These are phyloP conservation scores for Mucor indicus DNA, from an alignment of 371 early-diverging fungal genomes.

Conservation along the genomic window DNA sequence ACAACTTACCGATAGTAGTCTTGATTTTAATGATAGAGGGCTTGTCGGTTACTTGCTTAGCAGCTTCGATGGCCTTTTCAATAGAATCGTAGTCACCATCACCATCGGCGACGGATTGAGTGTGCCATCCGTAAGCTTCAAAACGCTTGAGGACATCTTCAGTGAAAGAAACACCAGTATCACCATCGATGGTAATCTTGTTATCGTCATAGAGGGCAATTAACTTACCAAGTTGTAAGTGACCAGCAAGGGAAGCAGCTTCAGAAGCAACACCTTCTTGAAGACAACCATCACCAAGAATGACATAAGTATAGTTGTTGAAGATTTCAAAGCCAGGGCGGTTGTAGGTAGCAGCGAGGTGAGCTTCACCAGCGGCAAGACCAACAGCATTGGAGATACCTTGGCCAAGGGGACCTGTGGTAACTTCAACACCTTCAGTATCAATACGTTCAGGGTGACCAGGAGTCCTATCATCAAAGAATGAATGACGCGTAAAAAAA, in stretches of 20 bases:
- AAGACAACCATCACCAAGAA: slow-evolving; percentile 98
- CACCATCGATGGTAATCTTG: slow-evolving; percentile 95
- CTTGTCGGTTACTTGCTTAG: slow-evolving; percentile 82
- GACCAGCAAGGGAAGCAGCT: slow-evolving; percentile 93
- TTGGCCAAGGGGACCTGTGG: slow-evolving; percentile 99
- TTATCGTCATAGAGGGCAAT: slow-evolving; percentile 98
- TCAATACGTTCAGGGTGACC: slow-evolving; percentile 93
- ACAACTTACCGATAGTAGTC: slow-evolving; percentile 82
- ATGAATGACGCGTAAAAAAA: background rate
- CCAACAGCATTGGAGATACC: slow-evolving; percentile 89
- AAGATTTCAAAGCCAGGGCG: slow-evolving; percentile 78
- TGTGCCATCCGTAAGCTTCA: slow-evolving; percentile 95
- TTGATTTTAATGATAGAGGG: slow-evolving; percentile 87
- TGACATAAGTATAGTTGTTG: slow-evolving; percentile 83
- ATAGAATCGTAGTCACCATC: slow-evolving; percentile 77
- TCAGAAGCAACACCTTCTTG: slow-evolving; percentile 99
- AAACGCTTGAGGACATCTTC: slow-evolving; percentile 93
- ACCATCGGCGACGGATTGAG: slow-evolving; percentile 76
- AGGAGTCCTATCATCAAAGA: slow-evolving; percentile 64
- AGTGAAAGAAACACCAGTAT: slow-evolving; percentile 88
- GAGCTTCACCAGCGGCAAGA: slow-evolving; percentile 86
- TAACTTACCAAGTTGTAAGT: slow-evolving; percentile 93
- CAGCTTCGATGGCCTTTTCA: slow-evolving; percentile 69
- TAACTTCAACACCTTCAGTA: slow-evolving; percentile 94
- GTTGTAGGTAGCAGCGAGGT: slow-evolving; percentile 92